A percentile compares a stretch with the other conserved stretches of the same genome.
Conservation (phyloP, 352 stramenopile genomes). For the Globisporangium yorkense region DNA sequence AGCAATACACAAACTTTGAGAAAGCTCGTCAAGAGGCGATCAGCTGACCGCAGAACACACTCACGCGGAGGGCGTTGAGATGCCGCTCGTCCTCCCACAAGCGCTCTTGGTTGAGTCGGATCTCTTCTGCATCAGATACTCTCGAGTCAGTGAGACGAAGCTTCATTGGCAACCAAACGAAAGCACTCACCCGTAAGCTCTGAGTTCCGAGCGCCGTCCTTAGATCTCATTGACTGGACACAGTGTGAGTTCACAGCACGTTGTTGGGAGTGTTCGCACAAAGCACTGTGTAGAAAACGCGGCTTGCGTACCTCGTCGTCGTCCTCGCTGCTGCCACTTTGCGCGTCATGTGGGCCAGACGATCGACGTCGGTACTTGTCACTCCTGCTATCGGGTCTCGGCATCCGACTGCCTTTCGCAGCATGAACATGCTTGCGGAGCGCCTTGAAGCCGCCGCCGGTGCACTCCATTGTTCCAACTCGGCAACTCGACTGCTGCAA, state of each 20-base stretch:
- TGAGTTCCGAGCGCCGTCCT: too few relatives aligned
- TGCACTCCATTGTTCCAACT: slow-evolving; percentile 8
- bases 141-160: neutral
- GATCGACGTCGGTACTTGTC: neutral
- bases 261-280: too few relatives aligned
- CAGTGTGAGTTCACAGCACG: too few relatives aligned
- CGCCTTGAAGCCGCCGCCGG: slow-evolving; percentile 28
- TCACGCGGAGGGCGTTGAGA: slow-evolving; percentile 26
- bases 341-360: too few relatives aligned
- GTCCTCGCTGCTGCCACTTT: neutral
- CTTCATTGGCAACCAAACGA: too few relatives aligned
- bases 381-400: neutral
- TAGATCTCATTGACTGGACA: too few relatives aligned
- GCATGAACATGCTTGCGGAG: slow-evolving; percentile 35
- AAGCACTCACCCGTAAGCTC: too few relatives aligned
- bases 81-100: slow-evolving; percentile 26
- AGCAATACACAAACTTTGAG: neutral
- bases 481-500: neutral
- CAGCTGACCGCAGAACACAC: neutral
- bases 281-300: too few relatives aligned
- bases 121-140: neutral
- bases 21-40: neutral
- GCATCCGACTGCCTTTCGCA: slow-evolving; percentile 11
- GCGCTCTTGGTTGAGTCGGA: slow-evolving; percentile 20
- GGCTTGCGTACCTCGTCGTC: too few relatives aligned